Evolutionary conservation across 345 rosid species (phyloP).

Genomic region (sweet orange (Citrus sinensis)): DVS_A1.0 CM039169.1:31522501-31523000

Average conservation of each 20-base stretch:
- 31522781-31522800: not conserved
- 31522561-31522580: not conserved
- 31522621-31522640: not conserved
- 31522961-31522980: not conserved
- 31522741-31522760: not conserved
- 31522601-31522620: not conserved
- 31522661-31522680: not conserved
- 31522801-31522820: not conserved
- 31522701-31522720: not conserved
- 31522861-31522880: conserved; percentile 94
- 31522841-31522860: conserved; percentile 13
- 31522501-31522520: not conserved
- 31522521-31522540: not conserved
- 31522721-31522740: not conserved
- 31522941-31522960: conserved; percentile 70
- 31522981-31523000: not conserved
- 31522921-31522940: conserved; percentile 96
- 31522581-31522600: not conserved
- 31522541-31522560: not conserved
- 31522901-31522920: conserved; percentile 99
- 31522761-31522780: not conserved
- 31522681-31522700: not conserved
- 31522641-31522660: not conserved
- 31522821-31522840: not conserved
- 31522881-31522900: conserved; percentile 98